Percentiles rank a stretch among this genome's conserved stretches.
phyloP scores from a whole-genome alignment of 73 alveolate genomes.

The Symbiodinium natans region DNA sequence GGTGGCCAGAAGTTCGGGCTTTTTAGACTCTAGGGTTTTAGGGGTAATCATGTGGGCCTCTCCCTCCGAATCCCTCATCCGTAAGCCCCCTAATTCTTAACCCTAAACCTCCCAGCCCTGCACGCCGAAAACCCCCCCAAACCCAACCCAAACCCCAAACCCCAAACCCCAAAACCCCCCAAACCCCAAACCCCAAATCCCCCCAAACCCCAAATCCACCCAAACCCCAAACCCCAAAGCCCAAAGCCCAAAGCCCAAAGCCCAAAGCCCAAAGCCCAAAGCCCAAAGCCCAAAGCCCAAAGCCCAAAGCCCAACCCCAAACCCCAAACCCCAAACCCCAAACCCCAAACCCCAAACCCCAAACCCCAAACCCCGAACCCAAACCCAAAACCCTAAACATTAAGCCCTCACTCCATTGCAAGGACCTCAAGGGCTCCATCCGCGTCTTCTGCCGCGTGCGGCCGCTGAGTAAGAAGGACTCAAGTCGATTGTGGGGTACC shows the following conservation, averaged over 20 bases:
- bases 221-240: not conserved
- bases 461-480: constrained; percentile 95
- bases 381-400: not conserved
- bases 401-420: not conserved
- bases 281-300: not conserved
- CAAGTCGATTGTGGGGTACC: too few relatives aligned
- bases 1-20: not conserved
- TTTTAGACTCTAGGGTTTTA: too few relatives aligned
- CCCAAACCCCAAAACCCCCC: not conserved
- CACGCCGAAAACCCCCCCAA: too few relatives aligned
- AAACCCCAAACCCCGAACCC: not conserved
- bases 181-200: not conserved
- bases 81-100: too few relatives aligned
- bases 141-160: too few relatives aligned
- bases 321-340: not conserved
- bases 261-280: not conserved
- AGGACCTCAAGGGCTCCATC: constrained; percentile 98
- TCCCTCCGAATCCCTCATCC: too few relatives aligned
- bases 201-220: too few relatives aligned
- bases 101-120: not conserved
- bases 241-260: not conserved
- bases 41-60: too few relatives aligned
- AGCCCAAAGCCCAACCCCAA: not conserved
- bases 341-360: not conserved
- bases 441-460: constrained; percentile 98